Base-by-base conservation (phyloP, 495 filamentous ascomycete genomes). In the Penicillium malachiteum region DNA sequence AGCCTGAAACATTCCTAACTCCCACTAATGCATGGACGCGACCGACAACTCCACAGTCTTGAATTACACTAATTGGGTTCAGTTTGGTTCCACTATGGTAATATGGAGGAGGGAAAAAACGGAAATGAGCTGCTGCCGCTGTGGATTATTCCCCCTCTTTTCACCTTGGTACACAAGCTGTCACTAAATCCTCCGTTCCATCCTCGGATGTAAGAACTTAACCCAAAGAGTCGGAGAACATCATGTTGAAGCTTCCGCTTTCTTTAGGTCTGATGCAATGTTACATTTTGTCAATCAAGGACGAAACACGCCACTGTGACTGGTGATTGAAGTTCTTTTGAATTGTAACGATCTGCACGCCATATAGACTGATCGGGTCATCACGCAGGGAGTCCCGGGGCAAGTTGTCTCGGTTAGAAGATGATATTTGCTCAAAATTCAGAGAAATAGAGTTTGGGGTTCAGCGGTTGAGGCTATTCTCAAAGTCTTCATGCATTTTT, bases 1-100 rank as follows among this genome's bases (percentile, higher is more conserved):
- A 42, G 46, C 38, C 49, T 56, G 55, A 66, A 61, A 61, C 57
- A 58, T 56, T 45, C 50, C 43, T 64, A 30, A 31, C 44, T 13
- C 26, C 53, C 31, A 38, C 60, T 63, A 54, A 51, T 59, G 59
- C 56, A 54, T 38, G 43, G 42, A 48, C n/a, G 26, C 52, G 33
- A 53, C 61, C 42, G 41, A 57, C 18, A 42, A 35, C 32, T 37
- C 16, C 38, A 30, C 18, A 43, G 31, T 10, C 17, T 39, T 39
- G 5, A 18, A 13, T 26, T 26, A 26, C 21, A 26, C 21, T n/a
- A n/a, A n/a, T 26, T 26, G 21, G 21, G 2, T 26, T 26, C 21
- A 26, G 4, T 32, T 46, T n/a, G 21, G 16, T 46, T 6, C 26
- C 43, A 13, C 26, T 16, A 38, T 9, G 8, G 2, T 10, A 38